Evolutionary conservation across 2,329 filamentous ascomycete species (phyloP), one percentile per base, ranked within the genome.

Genomic region (Ophiocordyceps unilateralis): DNA sequence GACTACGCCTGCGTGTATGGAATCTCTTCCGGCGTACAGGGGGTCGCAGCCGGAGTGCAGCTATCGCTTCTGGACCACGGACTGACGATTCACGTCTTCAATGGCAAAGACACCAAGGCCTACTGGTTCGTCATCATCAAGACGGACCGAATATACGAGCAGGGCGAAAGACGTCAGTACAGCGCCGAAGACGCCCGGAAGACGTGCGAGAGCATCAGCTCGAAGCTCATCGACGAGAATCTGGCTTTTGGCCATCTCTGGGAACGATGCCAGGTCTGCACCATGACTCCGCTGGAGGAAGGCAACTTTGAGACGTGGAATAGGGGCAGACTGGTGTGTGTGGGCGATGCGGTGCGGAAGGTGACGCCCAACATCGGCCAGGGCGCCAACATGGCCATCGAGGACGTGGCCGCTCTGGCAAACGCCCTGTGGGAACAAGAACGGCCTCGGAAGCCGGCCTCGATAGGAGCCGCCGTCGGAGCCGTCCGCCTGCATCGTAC

Each of bases 101-200:
- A 52, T 12, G 58, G 57, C 0, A 55, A 56, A 7, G 46, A 51
- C 4, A 41, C 48, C 4, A 48, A 54, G 2, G 45, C 57, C 1
- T 65, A 58, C 49, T 63, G 58, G 56, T 63, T 64, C 41, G 45
- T 60, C 17, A 59, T 60, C 30, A 47, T 54, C 32, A 55, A 54
- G 41, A 45, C 57, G 1, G 23, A 43, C 15, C 32, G 36, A 19
- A 22, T 4, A 4, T 36, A 45, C 20, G 28, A 19, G 5, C 40
- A 43, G 23, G 10, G 12, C 7, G 28, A 45, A 24, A 22, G 28
- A 17, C 44, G 36, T 26, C 26, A 14, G 1, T 45, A 26, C 30
- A 14, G 15, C 11, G n/a, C 15, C 10, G 12, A 40, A n/a, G 28
- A 45, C 12, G 44, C 37, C 15, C 40, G 37, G 7, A 19, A 37